Percentiles rank a stretch among this genome's conserved stretches.
Conservation (phyloP, 257 asterid genomes). For the Avicennia marina region DNA sequence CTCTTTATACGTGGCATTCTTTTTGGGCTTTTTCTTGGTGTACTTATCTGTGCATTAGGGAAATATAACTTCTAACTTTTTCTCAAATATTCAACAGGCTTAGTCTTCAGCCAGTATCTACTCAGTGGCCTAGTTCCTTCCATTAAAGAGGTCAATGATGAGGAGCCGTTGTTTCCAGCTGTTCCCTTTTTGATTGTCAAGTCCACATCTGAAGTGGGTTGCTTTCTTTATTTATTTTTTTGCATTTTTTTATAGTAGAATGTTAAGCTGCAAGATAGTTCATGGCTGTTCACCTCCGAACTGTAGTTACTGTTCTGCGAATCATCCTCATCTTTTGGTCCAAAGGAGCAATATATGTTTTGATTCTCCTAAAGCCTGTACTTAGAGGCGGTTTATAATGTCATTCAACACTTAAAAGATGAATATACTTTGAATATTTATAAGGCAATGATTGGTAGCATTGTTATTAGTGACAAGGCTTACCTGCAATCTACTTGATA, state of each 20-base stretch:
- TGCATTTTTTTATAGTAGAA: conserved; percentile 9
- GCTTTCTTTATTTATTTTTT: conserved; percentile 9
- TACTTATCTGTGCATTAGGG: conserved; percentile 9
- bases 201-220: conserved; percentile 59
- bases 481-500: too few relatives aligned
- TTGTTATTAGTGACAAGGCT: too few relatives aligned
- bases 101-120: conserved; percentile 89
- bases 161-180: conserved; percentile 90
- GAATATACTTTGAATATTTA: not conserved
- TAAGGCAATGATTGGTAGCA: too few relatives aligned
- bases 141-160: conserved; percentile 88
- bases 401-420: conserved; percentile 5
- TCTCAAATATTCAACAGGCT: conserved; percentile 45
- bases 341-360: not conserved
- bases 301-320: not conserved
- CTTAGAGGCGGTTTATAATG: conserved; percentile 3
- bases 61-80: conserved; percentile 2
- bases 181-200: conserved; percentile 53
- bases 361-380: not conserved
- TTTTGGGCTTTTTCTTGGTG: conserved; percentile 6
- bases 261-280: conserved; percentile 14
- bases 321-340: not conserved
- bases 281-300: not conserved
- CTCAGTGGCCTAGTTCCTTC: conserved; percentile 95
- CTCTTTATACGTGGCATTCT: too few relatives aligned